phyloP scores from a whole-genome alignment of 495 filamentous ascomycete genomes.

The Tirmania nivea region DNA sequence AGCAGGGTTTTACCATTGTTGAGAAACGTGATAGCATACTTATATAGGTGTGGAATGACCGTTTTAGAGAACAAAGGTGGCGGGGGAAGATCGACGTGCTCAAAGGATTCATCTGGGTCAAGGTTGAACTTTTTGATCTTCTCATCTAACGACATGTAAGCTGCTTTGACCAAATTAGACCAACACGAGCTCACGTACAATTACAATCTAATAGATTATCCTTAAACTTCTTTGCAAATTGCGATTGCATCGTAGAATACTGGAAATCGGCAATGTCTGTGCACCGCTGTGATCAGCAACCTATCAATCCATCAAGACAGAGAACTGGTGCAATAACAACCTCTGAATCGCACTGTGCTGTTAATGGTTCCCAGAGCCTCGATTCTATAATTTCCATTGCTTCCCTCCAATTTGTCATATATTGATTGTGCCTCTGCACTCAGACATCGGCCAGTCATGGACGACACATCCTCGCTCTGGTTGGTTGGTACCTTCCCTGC shows the following conservation, averaged over 20 bases:
- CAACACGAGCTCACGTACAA: conserved; percentile 20
- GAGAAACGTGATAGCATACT: conserved; percentile 18
- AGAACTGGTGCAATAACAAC: conserved; percentile 21
- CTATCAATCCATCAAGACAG: no score
- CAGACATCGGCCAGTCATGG: no score
- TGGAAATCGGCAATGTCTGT: conserved; percentile 46
- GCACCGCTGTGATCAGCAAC: no score
- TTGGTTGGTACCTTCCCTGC: no score
- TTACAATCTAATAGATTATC: conserved; percentile 32
- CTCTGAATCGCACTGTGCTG: conserved; percentile 70
- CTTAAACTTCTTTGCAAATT: conserved; percentile 39
- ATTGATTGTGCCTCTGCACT: conserved; percentile 21
- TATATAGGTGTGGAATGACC: conserved; percentile 22
- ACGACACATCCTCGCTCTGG: no score
- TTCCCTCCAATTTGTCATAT: conserved; percentile 47
- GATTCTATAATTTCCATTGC: conserved; percentile 41
- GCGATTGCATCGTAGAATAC: conserved; percentile 26
- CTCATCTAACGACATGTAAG: conserved; percentile 24
- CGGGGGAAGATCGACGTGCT: conserved; percentile 40
- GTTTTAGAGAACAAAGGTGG: conserved; percentile 42
- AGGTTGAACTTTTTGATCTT: conserved; percentile 35
- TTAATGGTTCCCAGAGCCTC: conserved; percentile 51
- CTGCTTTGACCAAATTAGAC: conserved; percentile 1
- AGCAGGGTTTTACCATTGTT: background rate
- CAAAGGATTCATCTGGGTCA: background rate